phyloP scores from a whole-genome alignment of 2,329 filamentous ascomycete species.

The Davidsoniella neocaledoniae region DNA sequence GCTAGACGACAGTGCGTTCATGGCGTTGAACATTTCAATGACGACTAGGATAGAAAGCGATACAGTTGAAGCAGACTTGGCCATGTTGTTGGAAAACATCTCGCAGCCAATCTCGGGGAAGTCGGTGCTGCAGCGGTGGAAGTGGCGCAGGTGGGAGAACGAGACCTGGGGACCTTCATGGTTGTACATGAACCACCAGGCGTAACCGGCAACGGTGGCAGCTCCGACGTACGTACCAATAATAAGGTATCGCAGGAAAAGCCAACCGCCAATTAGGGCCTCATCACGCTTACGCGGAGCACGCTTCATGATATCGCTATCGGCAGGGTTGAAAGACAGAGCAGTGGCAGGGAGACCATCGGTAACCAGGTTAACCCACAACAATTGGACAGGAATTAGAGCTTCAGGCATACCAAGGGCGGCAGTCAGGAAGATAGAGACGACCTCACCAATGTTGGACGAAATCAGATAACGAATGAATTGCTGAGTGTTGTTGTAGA shows the following conservation, averaged over 20 bases:
- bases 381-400: conserved; percentile 85
- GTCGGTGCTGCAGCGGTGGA: conserved; percentile 76
- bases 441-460: conserved; percentile 97
- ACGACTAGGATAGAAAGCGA: conserved; percentile 85
- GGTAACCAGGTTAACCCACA: conserved; percentile 98
- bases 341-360: conserved; percentile 93
- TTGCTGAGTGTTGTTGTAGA: conserved; percentile 99
- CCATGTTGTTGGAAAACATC: conserved; percentile 77
- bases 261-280: conserved; percentile 79
- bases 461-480: conserved; percentile 99
- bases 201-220: conserved; percentile 90
- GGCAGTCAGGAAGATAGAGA: conserved; percentile 95
- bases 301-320: conserved; percentile 93
- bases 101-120: conserved; percentile 82
- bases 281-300: conserved; percentile 85
- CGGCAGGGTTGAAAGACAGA: conserved; percentile 94
- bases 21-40: conserved; percentile 98
- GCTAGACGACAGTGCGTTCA: conserved; percentile 92
- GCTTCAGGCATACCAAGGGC: conserved; percentile 96
- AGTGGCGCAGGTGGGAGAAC: conserved; percentile 78
- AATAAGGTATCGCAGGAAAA: conserved; percentile 94
- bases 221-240: conserved; percentile 90
- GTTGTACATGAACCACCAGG: conserved; percentile 99
- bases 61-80: conserved; percentile 81
- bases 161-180: conserved; percentile 74